phyloP scores from a whole-genome alignment of 2,329 filamentous ascomycete genomes.

The Pseudogymnoascus sp. region DNA sequence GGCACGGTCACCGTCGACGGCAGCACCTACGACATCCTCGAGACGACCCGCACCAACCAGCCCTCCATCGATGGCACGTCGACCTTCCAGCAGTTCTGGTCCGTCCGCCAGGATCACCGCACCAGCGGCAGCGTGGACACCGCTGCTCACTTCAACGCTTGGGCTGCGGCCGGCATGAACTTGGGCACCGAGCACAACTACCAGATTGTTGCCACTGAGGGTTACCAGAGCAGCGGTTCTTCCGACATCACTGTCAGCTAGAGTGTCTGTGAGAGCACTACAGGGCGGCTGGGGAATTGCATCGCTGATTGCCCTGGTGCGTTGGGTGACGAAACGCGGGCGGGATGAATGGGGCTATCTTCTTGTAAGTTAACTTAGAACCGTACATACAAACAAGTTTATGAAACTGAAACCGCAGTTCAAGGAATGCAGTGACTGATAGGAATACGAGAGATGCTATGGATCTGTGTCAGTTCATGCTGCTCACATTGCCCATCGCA shows the following conservation, averaged over 20 bases:
- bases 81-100: constrained; percentile 46
- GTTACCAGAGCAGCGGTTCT: constrained; percentile 40
- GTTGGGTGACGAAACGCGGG: background rate
- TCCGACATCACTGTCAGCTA: constrained; percentile 37
- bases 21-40: constrained; percentile 38
- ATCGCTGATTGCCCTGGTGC: background rate
- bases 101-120: constrained; percentile 40
- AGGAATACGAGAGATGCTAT: background rate
- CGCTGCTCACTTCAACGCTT: constrained; percentile 43
- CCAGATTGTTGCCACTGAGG: constrained; percentile 45
- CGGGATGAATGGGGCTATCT: background rate
- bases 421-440: background rate
- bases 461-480: background rate
- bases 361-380: background rate
- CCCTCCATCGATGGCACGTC: constrained; percentile 35
- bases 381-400: background rate
- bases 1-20: constrained; percentile 44
- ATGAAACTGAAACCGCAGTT: too few relatives aligned
- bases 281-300: background rate
- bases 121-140: constrained; percentile 40
- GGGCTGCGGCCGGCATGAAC: constrained; percentile 35
- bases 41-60: constrained; percentile 29
- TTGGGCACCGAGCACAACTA: constrained; percentile 40
- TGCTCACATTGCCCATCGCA: too few relatives aligned
- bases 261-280: background rate